A percentile compares a stretch with the other conserved stretches of the same genome.
phyloP scores from a whole-genome alignment of 208 protist genomes.

The Leishmania tarentolae region DNA sequence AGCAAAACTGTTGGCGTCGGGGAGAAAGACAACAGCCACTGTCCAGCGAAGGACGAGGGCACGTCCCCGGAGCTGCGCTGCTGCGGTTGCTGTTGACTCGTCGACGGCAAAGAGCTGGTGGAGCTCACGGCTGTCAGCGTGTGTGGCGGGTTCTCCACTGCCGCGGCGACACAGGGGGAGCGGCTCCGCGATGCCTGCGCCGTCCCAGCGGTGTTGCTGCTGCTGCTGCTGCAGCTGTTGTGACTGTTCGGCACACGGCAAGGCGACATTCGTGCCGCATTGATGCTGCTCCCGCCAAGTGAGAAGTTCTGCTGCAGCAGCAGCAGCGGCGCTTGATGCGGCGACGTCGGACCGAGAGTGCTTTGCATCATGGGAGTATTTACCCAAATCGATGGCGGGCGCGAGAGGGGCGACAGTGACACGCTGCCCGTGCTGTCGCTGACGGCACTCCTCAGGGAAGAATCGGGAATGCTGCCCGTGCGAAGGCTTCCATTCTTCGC shows the following conservation, averaged over 20 bases:
- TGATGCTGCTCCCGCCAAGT: not conserved
- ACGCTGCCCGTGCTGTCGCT: constrained; percentile 34
- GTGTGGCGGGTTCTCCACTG: not conserved
- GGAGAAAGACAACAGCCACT: constrained; percentile 9
- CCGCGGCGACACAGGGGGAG: not conserved
- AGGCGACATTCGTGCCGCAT: constrained; percentile 4
- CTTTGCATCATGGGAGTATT: constrained; percentile 18
- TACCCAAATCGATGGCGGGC: constrained; percentile 32
- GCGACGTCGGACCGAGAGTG: not conserved
- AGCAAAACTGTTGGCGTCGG: not conserved
- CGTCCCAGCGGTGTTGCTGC: constrained; percentile 5
- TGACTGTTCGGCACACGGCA: not conserved
- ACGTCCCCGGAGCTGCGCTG: constrained; percentile 5
- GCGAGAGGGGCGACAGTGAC: constrained; percentile 47
- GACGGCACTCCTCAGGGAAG: not conserved
- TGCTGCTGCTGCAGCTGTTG: constrained; percentile 10
- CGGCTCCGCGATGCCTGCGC: not conserved
- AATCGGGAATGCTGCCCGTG: not conserved
- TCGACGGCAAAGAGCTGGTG: not conserved
- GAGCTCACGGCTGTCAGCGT: not conserved
- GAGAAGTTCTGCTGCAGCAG: not conserved
- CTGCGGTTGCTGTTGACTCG: not conserved
- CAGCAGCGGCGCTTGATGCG: not conserved
- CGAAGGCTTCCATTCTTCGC: not conserved
- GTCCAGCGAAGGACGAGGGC: constrained; percentile 9